These are phyloP conservation scores for Tuber microsphaerosporum DNA, from an alignment of 495 filamentous ascomycete species.

Conservation along the genomic window DNA sequence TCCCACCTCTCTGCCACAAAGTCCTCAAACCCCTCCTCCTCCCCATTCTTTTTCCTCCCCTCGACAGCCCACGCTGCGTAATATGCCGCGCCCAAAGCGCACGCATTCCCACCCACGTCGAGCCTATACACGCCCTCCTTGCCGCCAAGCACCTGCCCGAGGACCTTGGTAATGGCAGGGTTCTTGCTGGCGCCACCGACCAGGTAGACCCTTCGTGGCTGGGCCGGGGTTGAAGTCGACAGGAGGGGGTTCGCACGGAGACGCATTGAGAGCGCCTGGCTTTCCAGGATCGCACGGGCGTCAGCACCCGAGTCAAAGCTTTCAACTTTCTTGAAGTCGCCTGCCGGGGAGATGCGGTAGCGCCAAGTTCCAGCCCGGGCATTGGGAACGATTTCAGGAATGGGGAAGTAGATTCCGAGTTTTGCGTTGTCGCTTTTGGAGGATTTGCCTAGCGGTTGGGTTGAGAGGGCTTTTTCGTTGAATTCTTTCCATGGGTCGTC, in stretches of 20 bases:
- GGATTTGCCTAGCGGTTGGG: constrained; percentile 59
- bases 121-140: constrained; percentile 82
- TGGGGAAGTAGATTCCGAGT: constrained; percentile 85
- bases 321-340: constrained; percentile 48
- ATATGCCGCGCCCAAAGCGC: constrained; percentile 90
- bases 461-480: constrained; percentile 59
- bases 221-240: constrained; percentile 50
- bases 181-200: constrained; percentile 87
- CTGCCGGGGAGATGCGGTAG: constrained; percentile 48
- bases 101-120: constrained; percentile 93
- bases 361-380: constrained; percentile 75
- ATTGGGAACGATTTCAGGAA: constrained; percentile 93
- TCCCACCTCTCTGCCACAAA: constrained; percentile 75
- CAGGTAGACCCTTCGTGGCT: constrained; percentile 84
- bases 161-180: constrained; percentile 70
- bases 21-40: constrained; percentile 67
- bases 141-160: constrained; percentile 81
- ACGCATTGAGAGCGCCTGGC: constrained; percentile 81
- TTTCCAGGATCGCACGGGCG: constrained; percentile 84
- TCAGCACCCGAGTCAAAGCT: constrained; percentile 45
- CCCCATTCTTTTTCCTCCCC: constrained; percentile 43
- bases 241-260: constrained; percentile 73
- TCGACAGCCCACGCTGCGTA: constrained; percentile 91
- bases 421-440: constrained; percentile 56
- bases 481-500: constrained; percentile 65